These are phyloP conservation scores for Chaetomium globosum DNA, from an alignment of 2,329 filamentous ascomycete genomes.

Conservation along the genomic window DNA sequence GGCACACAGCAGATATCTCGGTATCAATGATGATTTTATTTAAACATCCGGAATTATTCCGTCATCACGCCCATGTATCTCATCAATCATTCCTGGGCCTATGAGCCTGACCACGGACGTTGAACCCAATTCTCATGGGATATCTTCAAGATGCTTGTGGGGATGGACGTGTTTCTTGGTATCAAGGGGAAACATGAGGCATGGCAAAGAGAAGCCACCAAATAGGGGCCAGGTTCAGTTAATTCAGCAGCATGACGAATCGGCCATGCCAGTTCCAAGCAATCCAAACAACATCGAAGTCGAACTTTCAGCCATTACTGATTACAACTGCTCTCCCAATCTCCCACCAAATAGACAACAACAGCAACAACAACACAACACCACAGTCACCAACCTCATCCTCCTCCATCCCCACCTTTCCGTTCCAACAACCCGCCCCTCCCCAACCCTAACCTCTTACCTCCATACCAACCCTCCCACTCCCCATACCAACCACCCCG, in stretches of 20 bases:
- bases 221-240: neutral
- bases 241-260: neutral
- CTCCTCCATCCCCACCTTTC: neutral
- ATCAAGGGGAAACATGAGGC: neutral
- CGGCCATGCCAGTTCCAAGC: neutral
- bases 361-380: neutral
- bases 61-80: neutral
- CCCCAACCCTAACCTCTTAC: neutral
- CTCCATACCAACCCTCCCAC: neutral
- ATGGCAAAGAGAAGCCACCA: neutral
- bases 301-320: neutral
- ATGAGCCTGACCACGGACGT: too few relatives aligned
- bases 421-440: conserved; percentile 4
- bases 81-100: too few relatives aligned
- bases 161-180: neutral
- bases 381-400: neutral
- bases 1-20: too few relatives aligned
- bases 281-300: neutral
- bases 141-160: too few relatives aligned
- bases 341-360: neutral
- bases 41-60: neutral
- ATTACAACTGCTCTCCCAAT: neutral
- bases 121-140: neutral
- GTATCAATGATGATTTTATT: too few relatives aligned
- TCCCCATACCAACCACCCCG: neutral